Base-by-base conservation (phyloP, 1,284 basidiomycete genomes). In the Moniliella sp. region DNA sequence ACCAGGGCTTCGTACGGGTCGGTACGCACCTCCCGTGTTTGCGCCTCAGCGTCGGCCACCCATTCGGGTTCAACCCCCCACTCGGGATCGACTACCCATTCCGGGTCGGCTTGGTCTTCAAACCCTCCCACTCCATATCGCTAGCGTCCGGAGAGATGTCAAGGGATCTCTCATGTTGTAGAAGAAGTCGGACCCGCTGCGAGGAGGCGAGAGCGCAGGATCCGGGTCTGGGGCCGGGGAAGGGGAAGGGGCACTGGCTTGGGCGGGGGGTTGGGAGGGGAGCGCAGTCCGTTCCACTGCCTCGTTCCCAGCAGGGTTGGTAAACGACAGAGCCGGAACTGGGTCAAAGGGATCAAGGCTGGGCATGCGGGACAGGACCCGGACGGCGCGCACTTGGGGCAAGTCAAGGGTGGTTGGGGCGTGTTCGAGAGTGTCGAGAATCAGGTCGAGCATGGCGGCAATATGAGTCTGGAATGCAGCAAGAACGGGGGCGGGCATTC, bases 391-490 rank as follows among this genome's bases (percentile, higher is more conserved):
- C 8, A 23, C 8, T 23, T n/a, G 21, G n/a, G 8, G 21, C 7
- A 7, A 23, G 7, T n/a, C 8, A 23, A 7, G n/a, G 8, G 7
- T 23, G 21, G 21, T 23, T n/a, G 79, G 80, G 0, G 81, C 80
- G 50, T 73, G 75, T 50, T 82, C 78, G 9, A 91, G 65, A 2
- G 78, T 81, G 48, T 80, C 74, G 5, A 91, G 70, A 27, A 88
- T 64, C 55, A 80, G 88, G 52, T 84, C 78, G 28, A 86, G 62
- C 2, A 76, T 75, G 46, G 75, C 76, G 4, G 67, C 73, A 28
- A 86, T 69, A 0, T 78, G 78, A 27, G 71, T 67, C 21, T 23
- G 8, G n/a, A 23, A n/a, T 7, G 21, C 21, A n/a, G 21, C n/a
- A 7, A 7, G 21, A n/a, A 23, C n/a, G n/a, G 8, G 8, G 8